phyloP scores from a whole-genome alignment of 345 rosid genomes.

The Linum usitatissimum region DNA sequence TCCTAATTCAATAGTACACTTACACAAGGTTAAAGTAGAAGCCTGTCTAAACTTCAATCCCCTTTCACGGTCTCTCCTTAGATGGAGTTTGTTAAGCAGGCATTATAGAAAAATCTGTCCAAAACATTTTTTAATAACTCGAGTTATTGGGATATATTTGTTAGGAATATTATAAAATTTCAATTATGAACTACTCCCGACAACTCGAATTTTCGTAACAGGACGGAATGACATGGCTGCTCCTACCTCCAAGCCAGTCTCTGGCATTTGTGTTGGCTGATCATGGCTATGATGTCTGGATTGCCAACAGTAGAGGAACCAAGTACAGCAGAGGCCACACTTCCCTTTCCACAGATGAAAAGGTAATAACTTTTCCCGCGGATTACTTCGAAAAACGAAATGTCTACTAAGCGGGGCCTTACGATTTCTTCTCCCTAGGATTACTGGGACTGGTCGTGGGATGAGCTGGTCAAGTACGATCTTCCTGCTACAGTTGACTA shows the following conservation, averaged over 20 bases:
- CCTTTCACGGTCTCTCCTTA: no score
- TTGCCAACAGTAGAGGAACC: conserved; percentile 44
- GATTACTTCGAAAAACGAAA: not conserved
- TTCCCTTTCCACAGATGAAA: conserved; percentile 24
- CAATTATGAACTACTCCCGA: no score
- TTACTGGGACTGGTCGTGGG: conserved; percentile 30
- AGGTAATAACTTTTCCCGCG: conserved; percentile 5
- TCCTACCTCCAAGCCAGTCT: conserved; percentile 33
- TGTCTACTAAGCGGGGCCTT: not conserved
- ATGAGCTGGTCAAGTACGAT: conserved; percentile 20
- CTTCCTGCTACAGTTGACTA: conserved; percentile 19
- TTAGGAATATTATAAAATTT: no score
- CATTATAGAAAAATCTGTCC: no score
- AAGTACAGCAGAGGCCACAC: conserved; percentile 29
- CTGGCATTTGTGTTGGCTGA: conserved; percentile 42
- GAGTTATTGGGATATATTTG: no score
- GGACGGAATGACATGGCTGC: conserved; percentile 43
- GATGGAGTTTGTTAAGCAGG: no score
- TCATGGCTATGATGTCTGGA: conserved; percentile 39
- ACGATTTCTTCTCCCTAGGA: conserved; percentile 6
- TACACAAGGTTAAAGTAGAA: no score
- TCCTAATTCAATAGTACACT: no score
- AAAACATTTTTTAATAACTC: no score
- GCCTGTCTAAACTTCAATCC: no score
- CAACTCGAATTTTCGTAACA: conserved; percentile 5